Evolutionary conservation across 495 filamentous ascomycete genomes (phyloP), one percentile per base, ranked within the genome.

Genomic region (Xylaria flabelliformis): DNA sequence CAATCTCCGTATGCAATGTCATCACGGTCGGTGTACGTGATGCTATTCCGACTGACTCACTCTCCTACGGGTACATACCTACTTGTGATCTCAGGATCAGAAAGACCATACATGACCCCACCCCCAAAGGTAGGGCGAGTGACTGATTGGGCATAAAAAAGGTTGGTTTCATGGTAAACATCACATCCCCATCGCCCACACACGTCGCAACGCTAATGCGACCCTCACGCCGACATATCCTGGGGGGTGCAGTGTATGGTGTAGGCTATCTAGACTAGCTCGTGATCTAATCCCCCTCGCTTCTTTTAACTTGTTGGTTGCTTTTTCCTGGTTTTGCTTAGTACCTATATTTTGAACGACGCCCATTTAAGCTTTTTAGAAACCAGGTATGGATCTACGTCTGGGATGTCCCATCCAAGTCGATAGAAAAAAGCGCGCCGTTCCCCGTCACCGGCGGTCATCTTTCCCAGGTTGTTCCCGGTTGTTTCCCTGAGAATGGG

Each of bases 141-240:
- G 63, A 65, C 63, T 65, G 48, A 39, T 19, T 51, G 32, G 64
- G 46, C 58, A 41, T 9, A 10, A n/a, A 34, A 32, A 61, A 17
- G 56, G 58, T 61, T 61, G 34, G 63, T 65, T 65, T 65, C 64
- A 67, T 67, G 46, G 48, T 53, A 7, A 29, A 67, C 41, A 71
- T 58, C 59, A 53, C 56, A 39, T 24, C 36, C n/a, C 32, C 65
- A 44, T 61, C 32, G n/a, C 65, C 21, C 50, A 24, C 26, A 7
- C 46, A 48, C 26, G 1, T 34, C 19, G 58, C 58, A 32, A 15
- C 69, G 61, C 69, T 64, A 71, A 71, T 71, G 69, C 69, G 56
- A 41, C 44, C 44, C n/a, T 64, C 69, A 71, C n/a, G 69, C 21
- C 69, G 69, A 62, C 48, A 15, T 39, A 42, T 44, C 3, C 32